These are phyloP conservation scores for Kalmusia sp. DNA, from an alignment of 2,329 filamentous ascomycete species.

Conservation along the genomic window DNA sequence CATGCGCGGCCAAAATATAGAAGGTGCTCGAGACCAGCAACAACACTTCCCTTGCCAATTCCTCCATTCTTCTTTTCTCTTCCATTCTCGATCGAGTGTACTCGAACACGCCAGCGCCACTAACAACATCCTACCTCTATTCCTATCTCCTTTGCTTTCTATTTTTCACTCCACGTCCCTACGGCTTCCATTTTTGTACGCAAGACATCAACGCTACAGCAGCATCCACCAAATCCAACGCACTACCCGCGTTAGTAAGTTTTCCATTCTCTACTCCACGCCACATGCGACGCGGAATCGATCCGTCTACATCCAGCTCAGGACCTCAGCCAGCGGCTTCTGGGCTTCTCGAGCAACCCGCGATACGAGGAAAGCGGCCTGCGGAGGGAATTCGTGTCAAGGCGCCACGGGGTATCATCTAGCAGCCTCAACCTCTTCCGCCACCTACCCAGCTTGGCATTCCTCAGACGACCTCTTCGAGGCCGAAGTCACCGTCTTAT, in stretches of 20 bases:
- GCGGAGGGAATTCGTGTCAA: constrained; percentile 13
- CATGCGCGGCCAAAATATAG: constrained; percentile 40
- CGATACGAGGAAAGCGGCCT: constrained; percentile 19
- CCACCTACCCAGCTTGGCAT: constrained; percentile 13
- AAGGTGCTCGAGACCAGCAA: constrained; percentile 37
- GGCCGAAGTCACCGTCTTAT: constrained; percentile 34
- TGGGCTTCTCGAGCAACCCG: constrained; percentile 18
- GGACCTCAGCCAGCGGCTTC: constrained; percentile 19
- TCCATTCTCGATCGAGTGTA: constrained; percentile 22
- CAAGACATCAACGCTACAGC: constrained; percentile 14
- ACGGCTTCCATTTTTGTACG: constrained; percentile 8
- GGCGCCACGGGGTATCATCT: constrained; percentile 1
- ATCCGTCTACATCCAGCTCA: constrained; percentile 27
- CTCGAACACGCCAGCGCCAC: constrained; percentile 25
- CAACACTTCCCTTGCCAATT: constrained; percentile 27
- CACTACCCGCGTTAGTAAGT: neutral
- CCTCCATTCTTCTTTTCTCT: constrained; percentile 11
- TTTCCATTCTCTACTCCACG: neutral
- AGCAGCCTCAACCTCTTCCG: constrained; percentile 13
- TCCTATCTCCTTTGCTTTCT: constrained; percentile 18
- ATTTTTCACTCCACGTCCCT: constrained; percentile 11
- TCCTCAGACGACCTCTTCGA: constrained; percentile 9
- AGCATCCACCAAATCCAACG: constrained; percentile 5
- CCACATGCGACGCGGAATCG: constrained; percentile 32
- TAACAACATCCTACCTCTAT: constrained; percentile 18